phyloP scores from a whole-genome alignment of 2,329 filamentous ascomycete species.

The Paecilomyces fulvus region DNA sequence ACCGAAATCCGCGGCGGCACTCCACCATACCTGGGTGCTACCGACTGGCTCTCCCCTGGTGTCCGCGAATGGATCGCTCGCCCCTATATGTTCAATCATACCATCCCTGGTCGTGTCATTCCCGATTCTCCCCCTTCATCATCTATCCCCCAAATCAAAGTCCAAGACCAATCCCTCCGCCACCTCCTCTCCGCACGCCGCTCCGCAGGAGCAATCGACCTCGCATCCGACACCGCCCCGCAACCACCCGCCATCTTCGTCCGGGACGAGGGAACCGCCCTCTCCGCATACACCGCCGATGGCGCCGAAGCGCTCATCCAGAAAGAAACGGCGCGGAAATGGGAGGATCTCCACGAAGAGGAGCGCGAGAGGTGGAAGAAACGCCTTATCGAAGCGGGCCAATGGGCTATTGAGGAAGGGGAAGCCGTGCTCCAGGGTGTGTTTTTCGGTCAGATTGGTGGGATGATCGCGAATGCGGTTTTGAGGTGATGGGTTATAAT shows the following conservation, averaged over 20 bases:
- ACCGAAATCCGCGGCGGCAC: slow-evolving; percentile 54
- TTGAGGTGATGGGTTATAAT: background rate
- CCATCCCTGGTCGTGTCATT: slow-evolving; percentile 9
- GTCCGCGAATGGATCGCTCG: slow-evolving; percentile 35
- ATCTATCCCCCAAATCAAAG: slow-evolving; percentile 5
- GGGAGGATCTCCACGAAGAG: slow-evolving; percentile 59
- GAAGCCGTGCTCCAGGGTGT: slow-evolving; percentile 69
- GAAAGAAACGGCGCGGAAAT: slow-evolving; percentile 35
- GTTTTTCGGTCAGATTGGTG: slow-evolving; percentile 65
- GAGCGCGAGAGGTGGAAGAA: slow-evolving; percentile 63
- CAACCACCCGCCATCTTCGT: slow-evolving; percentile 15
- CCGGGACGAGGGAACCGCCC: slow-evolving; percentile 4
- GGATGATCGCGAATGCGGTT: slow-evolving; percentile 42
- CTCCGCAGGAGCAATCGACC: slow-evolving; percentile 10
- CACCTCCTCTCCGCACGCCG: slow-evolving; percentile 21
- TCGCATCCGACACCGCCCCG: slow-evolving; percentile 9
- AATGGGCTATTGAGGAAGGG: slow-evolving; percentile 72
- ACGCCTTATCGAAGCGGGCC: slow-evolving; percentile 59
- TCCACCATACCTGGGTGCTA: slow-evolving; percentile 49
- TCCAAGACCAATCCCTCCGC: slow-evolving; percentile 13
- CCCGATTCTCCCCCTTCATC: slow-evolving; percentile 8
- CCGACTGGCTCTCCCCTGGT: slow-evolving; percentile 46
- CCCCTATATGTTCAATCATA: slow-evolving; percentile 29
- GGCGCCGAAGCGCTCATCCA: slow-evolving; percentile 2
- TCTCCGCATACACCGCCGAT: background rate